Evolutionary conservation across 2,329 filamentous ascomycete genomes (phyloP).

Genomic region (Epichloe typhina): DNA sequence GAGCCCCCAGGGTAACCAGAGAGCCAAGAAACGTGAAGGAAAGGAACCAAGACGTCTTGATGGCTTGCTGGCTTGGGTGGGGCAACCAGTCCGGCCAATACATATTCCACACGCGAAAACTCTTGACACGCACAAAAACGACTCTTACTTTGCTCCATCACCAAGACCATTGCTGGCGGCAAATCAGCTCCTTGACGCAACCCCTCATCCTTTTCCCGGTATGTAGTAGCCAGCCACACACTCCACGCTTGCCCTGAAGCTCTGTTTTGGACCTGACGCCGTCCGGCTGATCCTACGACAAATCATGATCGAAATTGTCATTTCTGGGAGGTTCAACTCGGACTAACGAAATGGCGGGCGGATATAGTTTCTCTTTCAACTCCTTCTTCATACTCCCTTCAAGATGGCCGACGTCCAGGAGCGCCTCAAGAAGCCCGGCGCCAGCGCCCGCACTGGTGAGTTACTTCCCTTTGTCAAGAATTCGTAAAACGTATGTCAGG

Average conservation of each 20-base stretch:
- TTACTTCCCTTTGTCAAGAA: constrained; percentile 13
- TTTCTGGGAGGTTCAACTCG: neutral
- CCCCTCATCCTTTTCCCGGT: constrained; percentile 20
- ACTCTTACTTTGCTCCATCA: constrained; percentile 24
- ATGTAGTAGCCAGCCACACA: constrained; percentile 12
- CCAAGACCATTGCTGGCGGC: constrained; percentile 21
- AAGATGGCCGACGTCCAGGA: constrained; percentile 45
- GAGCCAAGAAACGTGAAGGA: neutral
- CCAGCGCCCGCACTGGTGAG: constrained; percentile 52
- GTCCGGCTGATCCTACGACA: neutral
- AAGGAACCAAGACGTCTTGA: neutral
- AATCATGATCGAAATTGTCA: neutral
- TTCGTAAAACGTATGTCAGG: neutral
- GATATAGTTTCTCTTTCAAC: constrained; percentile 7
- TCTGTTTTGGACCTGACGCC: neutral
- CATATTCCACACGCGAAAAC: constrained; percentile 28
- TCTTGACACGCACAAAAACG: constrained; percentile 34
- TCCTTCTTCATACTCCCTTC: constrained; percentile 18
- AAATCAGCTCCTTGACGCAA: constrained; percentile 20
- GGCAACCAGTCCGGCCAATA: constrained; percentile 19
- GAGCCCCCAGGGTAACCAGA: neutral
- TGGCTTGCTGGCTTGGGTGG: constrained; percentile 4
- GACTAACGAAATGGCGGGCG: constrained; percentile 7
- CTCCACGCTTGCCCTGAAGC: neutral
- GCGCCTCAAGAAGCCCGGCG: constrained; percentile 46